Conservation (phyloP, 2,329 filamentous ascomycete species). For the Teratosphaeria epicoccoides region DNA sequence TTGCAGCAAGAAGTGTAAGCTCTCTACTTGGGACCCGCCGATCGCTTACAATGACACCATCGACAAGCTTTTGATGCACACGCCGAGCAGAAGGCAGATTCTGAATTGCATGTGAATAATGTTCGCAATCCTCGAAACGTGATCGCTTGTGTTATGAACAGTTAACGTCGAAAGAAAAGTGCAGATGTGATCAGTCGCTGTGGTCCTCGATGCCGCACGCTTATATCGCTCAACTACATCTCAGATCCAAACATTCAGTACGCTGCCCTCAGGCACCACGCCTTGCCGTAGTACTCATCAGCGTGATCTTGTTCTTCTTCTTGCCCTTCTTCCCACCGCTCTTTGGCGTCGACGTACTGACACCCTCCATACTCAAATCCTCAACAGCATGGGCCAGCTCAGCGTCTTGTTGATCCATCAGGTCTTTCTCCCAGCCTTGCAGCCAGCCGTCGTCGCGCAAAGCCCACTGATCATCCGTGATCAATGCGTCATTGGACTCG, state of each 20-base stretch:
- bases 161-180: background rate
- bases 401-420: constrained; percentile 56
- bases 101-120: background rate
- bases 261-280: constrained; percentile 12
- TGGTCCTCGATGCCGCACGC: background rate
- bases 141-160: background rate
- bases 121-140: background rate
- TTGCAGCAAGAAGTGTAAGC: background rate
- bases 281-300: constrained; percentile 51
- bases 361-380: constrained; percentile 19
- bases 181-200: background rate
- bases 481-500: constrained; percentile 41
- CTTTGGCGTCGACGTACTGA: constrained; percentile 17
- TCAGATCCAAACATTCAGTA: background rate
- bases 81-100: background rate
- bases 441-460: constrained; percentile 70
- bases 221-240: background rate
- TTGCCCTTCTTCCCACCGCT: constrained; percentile 45
- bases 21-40: background rate
- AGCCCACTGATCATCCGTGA: constrained; percentile 26
- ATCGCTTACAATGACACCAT: background rate
- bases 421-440: constrained; percentile 68
- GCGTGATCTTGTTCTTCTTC: constrained; percentile 57
- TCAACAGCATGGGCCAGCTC: constrained; percentile 41
- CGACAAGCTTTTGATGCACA: background rate